Conservation (phyloP, 352 stramenopile genomes). For the Globisporangium emineosum region DNA sequence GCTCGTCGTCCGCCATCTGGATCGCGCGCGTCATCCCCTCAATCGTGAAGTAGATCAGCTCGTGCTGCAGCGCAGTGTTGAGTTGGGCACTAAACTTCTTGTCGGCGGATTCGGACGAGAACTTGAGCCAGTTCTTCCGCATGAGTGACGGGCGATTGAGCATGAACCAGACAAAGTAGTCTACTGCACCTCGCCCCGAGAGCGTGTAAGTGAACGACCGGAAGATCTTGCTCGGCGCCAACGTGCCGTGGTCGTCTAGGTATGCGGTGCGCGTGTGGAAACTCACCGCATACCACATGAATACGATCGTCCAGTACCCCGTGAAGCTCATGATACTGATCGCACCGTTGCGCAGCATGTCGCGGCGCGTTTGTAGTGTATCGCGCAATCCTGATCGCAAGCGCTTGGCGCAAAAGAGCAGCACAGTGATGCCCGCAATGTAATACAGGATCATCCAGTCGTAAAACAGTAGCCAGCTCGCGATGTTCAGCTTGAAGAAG, state of each 20-base stretch:
- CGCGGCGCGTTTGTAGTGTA: conserved; percentile 66
- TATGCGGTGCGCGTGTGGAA: conserved; percentile 59
- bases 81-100: conserved; percentile 85
- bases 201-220: conserved; percentile 67
- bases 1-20: conserved; percentile 63
- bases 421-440: conserved; percentile 62
- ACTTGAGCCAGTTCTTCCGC: conserved; percentile 61
- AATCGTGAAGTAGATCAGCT: conserved; percentile 90
- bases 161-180: conserved; percentile 89
- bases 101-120: conserved; percentile 71
- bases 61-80: conserved; percentile 82
- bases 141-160: conserved; percentile 70
- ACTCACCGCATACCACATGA: conserved; percentile 71
- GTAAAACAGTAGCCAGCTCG: conserved; percentile 81
- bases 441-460: conserved; percentile 87
- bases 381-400: conserved; percentile 66
- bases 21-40: conserved; percentile 82
- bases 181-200: conserved; percentile 56
- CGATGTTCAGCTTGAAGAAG: conserved; percentile 70
- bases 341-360: conserved; percentile 76
- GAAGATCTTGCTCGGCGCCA: conserved; percentile 55
- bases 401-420: conserved; percentile 61
- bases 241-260: conserved; percentile 28
- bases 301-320: conserved; percentile 80
- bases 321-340: conserved; percentile 84